Percentiles rank a stretch among this genome's conserved stretches.
These are phyloP conservation scores for Fusarium aywerte DNA, from an alignment of 2,329 filamentous ascomycete species.

Conservation along the genomic window DNA sequence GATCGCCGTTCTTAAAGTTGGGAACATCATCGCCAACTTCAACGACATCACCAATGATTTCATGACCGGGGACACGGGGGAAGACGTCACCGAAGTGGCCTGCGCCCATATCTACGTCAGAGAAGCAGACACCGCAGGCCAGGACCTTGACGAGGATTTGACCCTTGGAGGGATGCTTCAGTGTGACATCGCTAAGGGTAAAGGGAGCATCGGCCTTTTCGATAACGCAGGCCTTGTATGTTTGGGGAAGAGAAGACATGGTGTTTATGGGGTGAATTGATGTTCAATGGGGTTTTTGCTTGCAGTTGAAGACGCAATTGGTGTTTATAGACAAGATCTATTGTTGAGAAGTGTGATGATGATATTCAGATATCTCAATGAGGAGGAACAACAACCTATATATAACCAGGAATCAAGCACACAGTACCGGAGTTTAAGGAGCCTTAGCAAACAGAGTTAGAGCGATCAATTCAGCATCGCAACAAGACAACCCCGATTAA, in stretches of 20 bases:
- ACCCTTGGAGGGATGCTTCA: slow-evolving; percentile 65
- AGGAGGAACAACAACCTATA: slow-evolving; percentile 1
- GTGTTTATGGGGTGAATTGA: not conserved
- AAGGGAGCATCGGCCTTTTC: slow-evolving; percentile 63
- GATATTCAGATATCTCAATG: not conserved
- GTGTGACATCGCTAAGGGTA: slow-evolving; percentile 67
- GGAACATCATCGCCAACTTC: slow-evolving; percentile 67
- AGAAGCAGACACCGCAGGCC: slow-evolving; percentile 78
- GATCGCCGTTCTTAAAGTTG: slow-evolving; percentile 70
- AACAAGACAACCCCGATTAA: not conserved
- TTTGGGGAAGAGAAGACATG: slow-evolving; percentile 65
- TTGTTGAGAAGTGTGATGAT: not conserved
- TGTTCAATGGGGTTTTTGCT: not conserved
- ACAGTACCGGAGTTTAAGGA: not conserved
- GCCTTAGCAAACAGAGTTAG: not conserved
- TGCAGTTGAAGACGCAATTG: not conserved
- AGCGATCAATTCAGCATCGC: not conserved
- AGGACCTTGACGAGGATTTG: slow-evolving; percentile 77
- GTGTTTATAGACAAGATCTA: not conserved
- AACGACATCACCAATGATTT: slow-evolving; percentile 74
- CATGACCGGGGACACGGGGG: slow-evolving; percentile 75
- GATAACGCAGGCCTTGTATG: slow-evolving; percentile 74
- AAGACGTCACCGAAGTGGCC: slow-evolving; percentile 66
- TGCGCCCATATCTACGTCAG: slow-evolving; percentile 61
- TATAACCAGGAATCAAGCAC: not conserved